Conservation (phyloP, 257 asterid species). For the Solanum tarijense region DNA sequence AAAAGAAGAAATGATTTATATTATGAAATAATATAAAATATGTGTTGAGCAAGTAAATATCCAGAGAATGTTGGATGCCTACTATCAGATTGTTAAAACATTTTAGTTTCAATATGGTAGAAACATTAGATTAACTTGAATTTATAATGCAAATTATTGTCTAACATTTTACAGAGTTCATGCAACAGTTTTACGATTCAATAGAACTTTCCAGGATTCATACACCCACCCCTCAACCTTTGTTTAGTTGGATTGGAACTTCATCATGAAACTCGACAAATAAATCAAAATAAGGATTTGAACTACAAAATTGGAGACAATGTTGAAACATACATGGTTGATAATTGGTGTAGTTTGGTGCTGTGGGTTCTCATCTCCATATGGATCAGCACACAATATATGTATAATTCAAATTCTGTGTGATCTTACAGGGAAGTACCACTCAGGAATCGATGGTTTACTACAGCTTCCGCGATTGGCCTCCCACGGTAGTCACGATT, state of each 20-base stretch:
- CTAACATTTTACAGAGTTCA: background rate
- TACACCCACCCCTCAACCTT: background rate
- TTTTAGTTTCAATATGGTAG: background rate
- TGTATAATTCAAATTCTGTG: background rate
- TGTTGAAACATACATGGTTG: background rate
- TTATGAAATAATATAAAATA: no score
- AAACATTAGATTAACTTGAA: background rate
- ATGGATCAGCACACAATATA: background rate
- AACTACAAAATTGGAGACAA: background rate
- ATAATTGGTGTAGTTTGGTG: background rate
- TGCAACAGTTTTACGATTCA: background rate
- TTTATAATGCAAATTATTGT: background rate
- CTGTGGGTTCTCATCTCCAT: background rate
- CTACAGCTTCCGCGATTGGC: slow-evolving; percentile 80
- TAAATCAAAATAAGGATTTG: background rate
- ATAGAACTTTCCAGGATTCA: background rate
- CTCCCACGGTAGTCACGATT: slow-evolving; percentile 60
- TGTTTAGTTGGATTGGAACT: background rate
- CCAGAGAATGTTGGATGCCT: background rate
- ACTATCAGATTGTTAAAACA: background rate
- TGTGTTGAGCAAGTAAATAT: background rate
- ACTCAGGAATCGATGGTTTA: slow-evolving; percentile 65
- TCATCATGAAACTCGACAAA: background rate
- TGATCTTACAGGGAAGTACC: slow-evolving; percentile 31
- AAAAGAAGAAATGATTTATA: no score